Conservation (phyloP, 1,139 yeast species). For the Debaryomyces robertsiae region DNA sequence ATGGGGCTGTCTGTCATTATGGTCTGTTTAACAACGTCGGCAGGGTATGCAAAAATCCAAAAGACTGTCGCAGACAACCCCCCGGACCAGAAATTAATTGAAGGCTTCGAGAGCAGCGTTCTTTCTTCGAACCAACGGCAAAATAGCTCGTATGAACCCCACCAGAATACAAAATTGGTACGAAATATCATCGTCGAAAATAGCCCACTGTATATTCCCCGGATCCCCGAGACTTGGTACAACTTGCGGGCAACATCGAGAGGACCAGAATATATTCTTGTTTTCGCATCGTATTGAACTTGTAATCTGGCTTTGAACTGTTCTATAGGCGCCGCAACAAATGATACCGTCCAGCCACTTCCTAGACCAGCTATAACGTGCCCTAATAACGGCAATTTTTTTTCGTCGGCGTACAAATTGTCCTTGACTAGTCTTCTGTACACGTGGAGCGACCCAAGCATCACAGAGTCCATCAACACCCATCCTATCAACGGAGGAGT, state of each 20-base stretch:
- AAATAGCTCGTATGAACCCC: constrained; percentile 88
- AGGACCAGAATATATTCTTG: constrained; percentile 76
- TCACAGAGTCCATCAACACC: constrained; percentile 89
- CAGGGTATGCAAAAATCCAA: constrained; percentile 90
- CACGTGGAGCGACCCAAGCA: constrained; percentile 83
- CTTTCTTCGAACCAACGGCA: constrained; percentile 67
- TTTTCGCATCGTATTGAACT: constrained; percentile 80
- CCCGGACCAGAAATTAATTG: constrained; percentile 89
- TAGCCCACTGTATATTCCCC: constrained; percentile 77
- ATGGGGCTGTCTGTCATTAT: constrained; percentile 79
- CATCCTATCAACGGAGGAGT: constrained; percentile 93
- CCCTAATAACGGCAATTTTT: constrained; percentile 70
- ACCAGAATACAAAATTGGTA: constrained; percentile 86
- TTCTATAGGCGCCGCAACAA: constrained; percentile 93
- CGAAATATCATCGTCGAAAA: constrained; percentile 86
- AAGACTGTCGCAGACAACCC: constrained; percentile 84
- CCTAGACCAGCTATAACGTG: constrained; percentile 76
- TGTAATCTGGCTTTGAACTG: constrained; percentile 86
- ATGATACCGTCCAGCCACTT: constrained; percentile 90
- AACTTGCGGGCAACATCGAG: constrained; percentile 64
- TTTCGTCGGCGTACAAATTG: constrained; percentile 57
- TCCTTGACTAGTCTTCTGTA: constrained; percentile 71
- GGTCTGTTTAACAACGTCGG: constrained; percentile 86
- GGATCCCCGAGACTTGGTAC: constrained; percentile 61
- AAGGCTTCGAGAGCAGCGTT: constrained; percentile 64